Evolutionary conservation across 1,284 basidiomycete species (phyloP).

Genomic region (Naganishia liquefaciens): DNA sequence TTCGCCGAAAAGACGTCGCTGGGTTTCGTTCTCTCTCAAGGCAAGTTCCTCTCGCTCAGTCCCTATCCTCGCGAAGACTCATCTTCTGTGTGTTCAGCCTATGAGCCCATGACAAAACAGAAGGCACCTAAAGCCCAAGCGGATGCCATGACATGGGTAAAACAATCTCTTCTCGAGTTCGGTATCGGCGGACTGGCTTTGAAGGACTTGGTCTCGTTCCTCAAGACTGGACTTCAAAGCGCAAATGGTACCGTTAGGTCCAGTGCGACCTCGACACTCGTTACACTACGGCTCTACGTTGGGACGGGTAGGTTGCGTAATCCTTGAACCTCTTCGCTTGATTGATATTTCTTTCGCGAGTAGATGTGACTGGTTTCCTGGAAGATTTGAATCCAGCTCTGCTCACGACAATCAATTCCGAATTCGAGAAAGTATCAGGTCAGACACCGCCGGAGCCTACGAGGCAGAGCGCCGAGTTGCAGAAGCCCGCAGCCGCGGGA

Average conservation of each 20-base stretch:
- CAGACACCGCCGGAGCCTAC: constrained; percentile 76
- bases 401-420: constrained; percentile 81
- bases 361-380: constrained; percentile 86
- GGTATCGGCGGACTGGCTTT: constrained; percentile 85
- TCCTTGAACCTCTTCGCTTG: neutral
- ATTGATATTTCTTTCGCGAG: neutral
- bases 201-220: constrained; percentile 81
- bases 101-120: constrained; percentile 86
- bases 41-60: constrained; percentile 55
- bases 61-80: neutral
- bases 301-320: constrained; percentile 68
- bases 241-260: constrained; percentile 93
- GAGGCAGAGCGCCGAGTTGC: constrained; percentile 72
- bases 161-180: constrained; percentile 85
- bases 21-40: constrained; percentile 90
- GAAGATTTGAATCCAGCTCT: constrained; percentile 95
- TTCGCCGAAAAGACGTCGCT: constrained; percentile 92
- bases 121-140: constrained; percentile 97
- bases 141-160: constrained; percentile 88
- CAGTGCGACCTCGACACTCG: constrained; percentile 90
- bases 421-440: constrained; percentile 92
- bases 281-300: constrained; percentile 88
- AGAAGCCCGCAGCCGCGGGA: constrained; percentile 51
- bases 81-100: constrained; percentile 60
- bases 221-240: constrained; percentile 84